phyloP scores from a whole-genome alignment of 441 rosid genomes.

The Codiaeum variegatum region DNA sequence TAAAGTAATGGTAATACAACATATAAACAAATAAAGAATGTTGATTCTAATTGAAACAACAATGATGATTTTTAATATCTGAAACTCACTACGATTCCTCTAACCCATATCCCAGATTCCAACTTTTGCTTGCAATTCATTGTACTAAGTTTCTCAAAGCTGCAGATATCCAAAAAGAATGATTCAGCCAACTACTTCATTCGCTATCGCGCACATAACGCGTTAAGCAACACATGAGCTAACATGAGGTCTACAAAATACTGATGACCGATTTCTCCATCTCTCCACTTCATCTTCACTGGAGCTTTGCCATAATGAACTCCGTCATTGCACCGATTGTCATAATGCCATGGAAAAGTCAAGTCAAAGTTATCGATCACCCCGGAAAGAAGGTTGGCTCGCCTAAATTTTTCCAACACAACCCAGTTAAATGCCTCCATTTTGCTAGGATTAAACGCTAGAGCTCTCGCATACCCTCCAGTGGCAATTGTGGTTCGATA shows the following conservation, averaged over 20 bases:
- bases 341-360: constrained; percentile 94
- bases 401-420: constrained; percentile 62
- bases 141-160: neutral
- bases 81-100: constrained; percentile 6
- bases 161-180: neutral
- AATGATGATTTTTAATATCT: constrained; percentile 3
- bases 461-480: constrained; percentile 71
- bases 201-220: constrained; percentile 45
- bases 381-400: constrained; percentile 51
- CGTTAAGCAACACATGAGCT: constrained; percentile 75
- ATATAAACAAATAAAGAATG: constrained; percentile 41
- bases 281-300: constrained; percentile 76
- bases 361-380: constrained; percentile 85
- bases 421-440: constrained; percentile 85
- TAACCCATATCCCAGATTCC: constrained; percentile 3
- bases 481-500: constrained; percentile 84
- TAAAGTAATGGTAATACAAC: constrained; percentile 1
- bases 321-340: constrained; percentile 84
- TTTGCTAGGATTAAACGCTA: constrained; percentile 81
- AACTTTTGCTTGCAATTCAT: constrained; percentile 15
- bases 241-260: constrained; percentile 95
- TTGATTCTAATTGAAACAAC: constrained; percentile 9
- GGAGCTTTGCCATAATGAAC: constrained; percentile 95
- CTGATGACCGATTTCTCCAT: constrained; percentile 93
- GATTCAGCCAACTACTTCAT: neutral